phyloP scores from a whole-genome alignment of 2,329 filamentous ascomycete species.

The Arachnomyces sp. region DNA sequence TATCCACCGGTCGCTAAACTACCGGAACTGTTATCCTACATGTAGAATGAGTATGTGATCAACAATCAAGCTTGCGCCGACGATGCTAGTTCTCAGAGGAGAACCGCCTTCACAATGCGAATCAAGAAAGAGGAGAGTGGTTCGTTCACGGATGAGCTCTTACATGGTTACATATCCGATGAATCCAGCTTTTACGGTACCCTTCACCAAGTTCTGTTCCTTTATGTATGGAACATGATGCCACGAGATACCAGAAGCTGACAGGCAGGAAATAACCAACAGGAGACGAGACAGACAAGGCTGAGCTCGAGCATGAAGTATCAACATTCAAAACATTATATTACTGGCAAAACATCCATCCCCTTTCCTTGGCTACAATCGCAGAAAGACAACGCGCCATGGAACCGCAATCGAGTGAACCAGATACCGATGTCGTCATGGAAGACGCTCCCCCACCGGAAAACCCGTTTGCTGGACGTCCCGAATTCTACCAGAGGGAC shows the following conservation, averaged over 20 bases:
- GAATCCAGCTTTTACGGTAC: constrained; percentile 40
- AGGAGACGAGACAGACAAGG: constrained; percentile 50
- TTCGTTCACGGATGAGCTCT: too few relatives aligned
- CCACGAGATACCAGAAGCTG: too few relatives aligned
- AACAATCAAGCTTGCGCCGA: too few relatives aligned
- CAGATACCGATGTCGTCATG: constrained; percentile 3
- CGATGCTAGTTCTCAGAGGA: too few relatives aligned
- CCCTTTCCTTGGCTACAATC: constrained; percentile 25
- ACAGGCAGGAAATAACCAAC: constrained; percentile 1
- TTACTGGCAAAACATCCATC: constrained; percentile 40
- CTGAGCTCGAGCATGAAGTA: constrained; percentile 43
- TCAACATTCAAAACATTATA: constrained; percentile 41
- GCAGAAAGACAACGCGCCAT: constrained; percentile 18
- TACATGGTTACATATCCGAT: constrained; percentile 16
- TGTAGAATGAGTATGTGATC: too few relatives aligned
- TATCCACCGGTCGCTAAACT: too few relatives aligned
- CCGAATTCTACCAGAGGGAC: constrained; percentile 46
- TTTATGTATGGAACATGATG: too few relatives aligned
- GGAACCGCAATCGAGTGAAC: constrained; percentile 1
- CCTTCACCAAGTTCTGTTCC: not conserved
- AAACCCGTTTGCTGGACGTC: constrained; percentile 11
- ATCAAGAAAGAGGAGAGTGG: too few relatives aligned
- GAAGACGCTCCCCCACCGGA: constrained; percentile 4
- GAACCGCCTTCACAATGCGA: too few relatives aligned
- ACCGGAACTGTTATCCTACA: too few relatives aligned